Evolutionary conservation across 768 basidiomycete species (phyloP).

Genomic region (Megacollybia marginata): DNA sequence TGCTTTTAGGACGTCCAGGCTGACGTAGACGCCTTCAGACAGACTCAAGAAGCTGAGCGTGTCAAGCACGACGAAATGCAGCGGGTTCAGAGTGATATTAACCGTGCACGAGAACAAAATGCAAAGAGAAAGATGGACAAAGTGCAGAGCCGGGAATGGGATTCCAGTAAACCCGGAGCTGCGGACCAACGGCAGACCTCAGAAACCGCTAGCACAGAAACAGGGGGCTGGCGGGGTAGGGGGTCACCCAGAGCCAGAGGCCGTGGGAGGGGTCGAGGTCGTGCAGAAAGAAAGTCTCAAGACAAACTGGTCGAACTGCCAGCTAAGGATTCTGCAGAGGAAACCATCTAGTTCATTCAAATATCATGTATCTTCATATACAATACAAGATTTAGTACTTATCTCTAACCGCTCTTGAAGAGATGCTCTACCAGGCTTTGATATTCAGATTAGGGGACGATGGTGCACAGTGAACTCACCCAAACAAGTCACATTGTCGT

Average conservation of each 20-base stretch:
- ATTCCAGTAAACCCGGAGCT: conserved; percentile 56
- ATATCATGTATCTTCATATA: too few relatives aligned
- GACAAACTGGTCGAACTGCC: too few relatives aligned
- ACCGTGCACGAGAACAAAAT: conserved; percentile 70
- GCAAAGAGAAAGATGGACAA: conserved; percentile 80
- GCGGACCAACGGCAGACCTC: conserved; percentile 12
- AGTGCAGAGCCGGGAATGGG: conserved; percentile 75
- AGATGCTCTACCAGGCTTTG: too few relatives aligned
- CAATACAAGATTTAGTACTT: too few relatives aligned
- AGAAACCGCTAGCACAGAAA: conserved; percentile 13
- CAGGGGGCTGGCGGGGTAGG: conserved; percentile 21
- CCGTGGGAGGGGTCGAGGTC: conserved; percentile 28
- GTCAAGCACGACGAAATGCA: conserved; percentile 47
- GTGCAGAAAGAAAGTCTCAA: conserved; percentile 10
- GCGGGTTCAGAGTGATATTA: conserved; percentile 61
- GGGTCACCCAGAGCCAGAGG: conserved; percentile 19
- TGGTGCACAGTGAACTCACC: too few relatives aligned
- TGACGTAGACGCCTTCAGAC: conserved; percentile 72
- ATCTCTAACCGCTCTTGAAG: too few relatives aligned
- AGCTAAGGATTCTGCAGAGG: too few relatives aligned
- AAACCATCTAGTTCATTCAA: too few relatives aligned
- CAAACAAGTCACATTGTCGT: too few relatives aligned
- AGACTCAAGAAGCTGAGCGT: conserved; percentile 61
- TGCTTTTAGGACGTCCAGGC: conserved; percentile 65
- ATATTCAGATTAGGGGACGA: too few relatives aligned